phyloP scores from a whole-genome alignment of 352 stramenopile species.

The Pythium aquatile region DNA sequence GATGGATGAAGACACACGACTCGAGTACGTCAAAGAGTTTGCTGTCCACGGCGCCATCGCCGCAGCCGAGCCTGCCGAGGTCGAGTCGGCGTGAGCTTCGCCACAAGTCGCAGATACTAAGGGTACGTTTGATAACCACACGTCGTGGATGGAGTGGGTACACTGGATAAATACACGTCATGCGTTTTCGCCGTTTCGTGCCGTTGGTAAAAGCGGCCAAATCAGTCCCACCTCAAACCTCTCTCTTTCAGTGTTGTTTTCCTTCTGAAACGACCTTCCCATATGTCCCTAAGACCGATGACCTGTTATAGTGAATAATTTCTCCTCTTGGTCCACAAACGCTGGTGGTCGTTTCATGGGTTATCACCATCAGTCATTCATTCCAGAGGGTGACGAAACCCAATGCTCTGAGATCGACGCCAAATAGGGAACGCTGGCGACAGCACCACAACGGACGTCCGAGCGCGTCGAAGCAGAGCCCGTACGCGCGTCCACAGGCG shows the following conservation, averaged over 20 bases:
- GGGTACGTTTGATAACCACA: conserved; percentile 19
- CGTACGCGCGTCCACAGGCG: not conserved
- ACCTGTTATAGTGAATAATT: conserved; percentile 9
- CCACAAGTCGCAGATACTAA: conserved; percentile 2
- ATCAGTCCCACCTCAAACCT: conserved; percentile 24
- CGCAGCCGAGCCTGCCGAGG: not conserved
- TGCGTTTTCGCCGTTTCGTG: conserved; percentile 17
- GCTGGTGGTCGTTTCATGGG: conserved; percentile 21
- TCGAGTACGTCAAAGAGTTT: conserved; percentile 55
- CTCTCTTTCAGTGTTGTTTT: not conserved
- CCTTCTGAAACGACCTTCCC: not conserved
- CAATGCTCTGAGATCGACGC: conserved; percentile 12
- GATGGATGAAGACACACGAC: conserved; percentile 45
- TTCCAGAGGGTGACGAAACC: conserved; percentile 23
- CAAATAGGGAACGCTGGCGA: conserved; percentile 17
- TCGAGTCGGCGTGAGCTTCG: not conserved
- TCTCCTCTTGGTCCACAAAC: not conserved
- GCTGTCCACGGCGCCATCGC: conserved; percentile 1
- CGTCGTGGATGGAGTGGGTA: conserved; percentile 17
- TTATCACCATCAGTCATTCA: conserved; percentile 12
- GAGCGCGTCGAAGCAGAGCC: conserved; percentile 7
- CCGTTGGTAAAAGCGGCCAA: conserved; percentile 4
- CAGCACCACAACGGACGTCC: conserved; percentile 19
- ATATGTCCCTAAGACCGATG: not conserved
- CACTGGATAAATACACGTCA: conserved; percentile 23